A percentile compares a stretch with the other conserved stretches of the same genome.
Evolutionary conservation across 306 rosid genomes (phyloP).

Genomic region (Ammopiptanthus mongolicus): DNA sequence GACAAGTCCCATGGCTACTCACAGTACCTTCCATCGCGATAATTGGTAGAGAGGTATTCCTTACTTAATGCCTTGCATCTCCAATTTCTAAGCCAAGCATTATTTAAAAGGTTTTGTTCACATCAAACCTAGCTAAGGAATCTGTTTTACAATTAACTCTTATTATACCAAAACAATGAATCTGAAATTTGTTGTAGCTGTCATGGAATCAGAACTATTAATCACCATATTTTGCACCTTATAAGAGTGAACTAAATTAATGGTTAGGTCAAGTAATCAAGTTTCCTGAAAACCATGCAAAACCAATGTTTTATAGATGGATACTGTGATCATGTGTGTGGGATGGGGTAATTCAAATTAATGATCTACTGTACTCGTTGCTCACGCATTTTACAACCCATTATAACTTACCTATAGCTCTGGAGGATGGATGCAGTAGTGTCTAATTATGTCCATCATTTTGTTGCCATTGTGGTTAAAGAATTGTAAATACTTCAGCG

Average conservation of each 20-base stretch:
- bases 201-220: background rate
- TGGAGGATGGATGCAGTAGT: background rate
- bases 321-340: background rate
- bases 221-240: background rate
- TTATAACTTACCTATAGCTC: background rate
- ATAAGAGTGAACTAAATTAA: background rate
- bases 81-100: background rate
- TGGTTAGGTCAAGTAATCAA: background rate
- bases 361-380: background rate
- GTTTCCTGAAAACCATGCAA: background rate
- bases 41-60: slow-evolving; percentile 92
- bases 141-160: background rate
- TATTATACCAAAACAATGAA: background rate
- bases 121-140: background rate
- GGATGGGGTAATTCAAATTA: background rate
- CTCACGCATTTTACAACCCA: background rate
- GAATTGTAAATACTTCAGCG: background rate
- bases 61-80: background rate
- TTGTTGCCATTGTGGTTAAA: background rate
- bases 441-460: background rate
- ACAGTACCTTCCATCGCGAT: slow-evolving; percentile 79
- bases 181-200: background rate
- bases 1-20: slow-evolving; percentile 74
- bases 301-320: background rate
- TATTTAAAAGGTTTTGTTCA: background rate